These are phyloP conservation scores for Globisporangium sylvaticum DNA, from an alignment of 352 stramenopile species.

Conservation along the genomic window DNA sequence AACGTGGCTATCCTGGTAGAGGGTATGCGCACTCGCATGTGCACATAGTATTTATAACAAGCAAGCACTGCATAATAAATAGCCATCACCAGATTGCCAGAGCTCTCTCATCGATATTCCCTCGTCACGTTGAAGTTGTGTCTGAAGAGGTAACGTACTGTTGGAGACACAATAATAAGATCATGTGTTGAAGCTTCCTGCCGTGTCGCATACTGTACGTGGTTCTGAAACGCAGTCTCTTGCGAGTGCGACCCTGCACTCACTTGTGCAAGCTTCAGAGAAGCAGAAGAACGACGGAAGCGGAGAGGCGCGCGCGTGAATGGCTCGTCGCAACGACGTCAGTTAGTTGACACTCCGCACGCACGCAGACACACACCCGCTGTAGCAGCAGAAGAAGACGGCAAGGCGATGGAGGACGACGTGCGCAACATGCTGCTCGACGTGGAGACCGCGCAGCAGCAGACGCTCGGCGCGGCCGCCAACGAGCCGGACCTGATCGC, in stretches of 20 bases:
- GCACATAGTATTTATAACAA: not conserved
- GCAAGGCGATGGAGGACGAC: slow-evolving; percentile 7
- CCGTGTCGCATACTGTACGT: not conserved
- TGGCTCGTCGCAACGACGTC: not conserved
- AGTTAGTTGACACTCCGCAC: not conserved
- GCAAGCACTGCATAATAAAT: not conserved
- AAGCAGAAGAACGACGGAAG: not conserved
- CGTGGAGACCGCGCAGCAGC: slow-evolving; percentile 35
- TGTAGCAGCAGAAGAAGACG: not conserved
- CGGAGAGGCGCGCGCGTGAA: not conserved
- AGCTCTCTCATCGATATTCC: too few relatives aligned
- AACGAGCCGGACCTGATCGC: slow-evolving; percentile 22
- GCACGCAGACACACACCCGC: not conserved
- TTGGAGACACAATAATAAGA: not conserved
- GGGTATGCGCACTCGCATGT: not conserved
- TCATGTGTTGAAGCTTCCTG: not conserved
- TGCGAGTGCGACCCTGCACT: not conserved
- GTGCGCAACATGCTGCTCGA: slow-evolving; percentile 35
- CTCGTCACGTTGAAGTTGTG: slow-evolving; percentile 1
- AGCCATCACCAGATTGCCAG: not conserved
- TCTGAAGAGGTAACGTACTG: not conserved
- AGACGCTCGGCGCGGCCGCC: slow-evolving; percentile 23
- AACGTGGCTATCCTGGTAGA: not conserved
- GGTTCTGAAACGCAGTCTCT: not conserved
- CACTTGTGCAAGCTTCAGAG: not conserved